Conservation (phyloP, 495 filamentous ascomycete genomes). For the Collariella sp. region DNA sequence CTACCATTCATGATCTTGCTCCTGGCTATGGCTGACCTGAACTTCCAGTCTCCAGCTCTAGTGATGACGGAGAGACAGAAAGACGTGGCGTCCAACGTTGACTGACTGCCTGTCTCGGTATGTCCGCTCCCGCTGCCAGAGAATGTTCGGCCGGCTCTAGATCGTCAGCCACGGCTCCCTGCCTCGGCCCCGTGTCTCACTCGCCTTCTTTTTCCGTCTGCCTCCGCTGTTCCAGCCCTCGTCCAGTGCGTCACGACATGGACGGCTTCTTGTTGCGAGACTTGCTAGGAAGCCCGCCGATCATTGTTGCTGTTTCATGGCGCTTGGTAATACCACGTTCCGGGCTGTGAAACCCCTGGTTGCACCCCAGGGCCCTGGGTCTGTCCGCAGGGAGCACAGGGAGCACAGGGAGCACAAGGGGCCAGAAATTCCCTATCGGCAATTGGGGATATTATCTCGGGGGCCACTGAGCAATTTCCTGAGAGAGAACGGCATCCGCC, state of each 20-base stretch:
- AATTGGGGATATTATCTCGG: neutral
- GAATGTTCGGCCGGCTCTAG: neutral
- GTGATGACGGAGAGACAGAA: too few relatives aligned
- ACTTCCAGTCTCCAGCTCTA: too few relatives aligned
- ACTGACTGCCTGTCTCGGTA: too few relatives aligned
- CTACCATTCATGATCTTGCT: too few relatives aligned
- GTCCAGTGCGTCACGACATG: neutral
- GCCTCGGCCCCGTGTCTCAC: neutral
- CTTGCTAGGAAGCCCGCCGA: constrained; percentile 6
- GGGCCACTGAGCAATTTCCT: too few relatives aligned
- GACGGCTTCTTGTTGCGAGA: neutral
- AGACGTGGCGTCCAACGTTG: too few relatives aligned
- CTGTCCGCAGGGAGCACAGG: too few relatives aligned
- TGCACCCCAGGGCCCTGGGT: neutral
- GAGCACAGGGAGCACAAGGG: neutral
- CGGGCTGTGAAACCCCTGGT: neutral
- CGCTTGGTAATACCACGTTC: neutral
- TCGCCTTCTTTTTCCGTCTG: neutral
- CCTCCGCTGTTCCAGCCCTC: neutral
- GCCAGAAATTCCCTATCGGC: too few relatives aligned
- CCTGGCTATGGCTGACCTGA: too few relatives aligned
- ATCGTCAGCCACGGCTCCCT: neutral
- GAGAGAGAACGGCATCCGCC: neutral
- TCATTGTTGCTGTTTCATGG: constrained; percentile 10
- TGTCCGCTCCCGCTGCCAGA: too few relatives aligned